A percentile compares a stretch with the other conserved stretches of the same genome.
Evolutionary conservation across 257 asterid species (phyloP).

Genomic region (Solanum tarijense): DNA sequence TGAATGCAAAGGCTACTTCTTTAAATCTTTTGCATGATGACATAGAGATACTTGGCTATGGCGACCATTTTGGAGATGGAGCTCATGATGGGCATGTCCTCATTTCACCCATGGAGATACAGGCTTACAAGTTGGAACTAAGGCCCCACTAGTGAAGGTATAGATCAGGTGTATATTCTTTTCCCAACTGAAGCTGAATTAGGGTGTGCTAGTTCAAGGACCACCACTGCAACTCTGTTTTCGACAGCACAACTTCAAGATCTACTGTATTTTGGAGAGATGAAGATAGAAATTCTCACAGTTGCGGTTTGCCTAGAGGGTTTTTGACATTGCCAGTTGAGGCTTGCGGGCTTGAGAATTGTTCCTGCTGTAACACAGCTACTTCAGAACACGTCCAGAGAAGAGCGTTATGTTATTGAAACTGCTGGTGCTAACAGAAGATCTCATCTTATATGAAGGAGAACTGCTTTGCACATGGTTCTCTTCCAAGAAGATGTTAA

Average conservation of each 20-base stretch:
- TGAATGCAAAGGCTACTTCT: conserved; percentile 57
- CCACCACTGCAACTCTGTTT: not conserved
- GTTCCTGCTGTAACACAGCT: not conserved
- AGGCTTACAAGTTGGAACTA: conserved; percentile 75
- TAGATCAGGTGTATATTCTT: not conserved
- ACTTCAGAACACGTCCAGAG: not conserved
- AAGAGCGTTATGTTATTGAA: not conserved
- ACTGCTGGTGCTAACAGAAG: not conserved
- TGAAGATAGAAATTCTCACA: not conserved
- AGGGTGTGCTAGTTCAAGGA: not conserved
- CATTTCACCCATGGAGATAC: conserved; percentile 92
- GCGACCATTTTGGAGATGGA: conserved; percentile 55
- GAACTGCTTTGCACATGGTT: not conserved
- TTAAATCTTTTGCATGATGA: conserved; percentile 75
- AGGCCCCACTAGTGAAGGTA: conserved; percentile 28
- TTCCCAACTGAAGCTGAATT: not conserved
- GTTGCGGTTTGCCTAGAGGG: not conserved
- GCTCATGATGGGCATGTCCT: conserved; percentile 79
- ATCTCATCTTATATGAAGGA: not conserved
- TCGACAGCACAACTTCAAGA: not conserved
- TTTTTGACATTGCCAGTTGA: not conserved
- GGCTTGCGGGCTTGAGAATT: not conserved
- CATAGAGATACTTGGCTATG: conserved; percentile 69
- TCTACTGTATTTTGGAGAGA: not conserved
- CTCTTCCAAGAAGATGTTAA: not conserved